phyloP scores from a whole-genome alignment of 192 early-diverging fungal genomes.

The Linnemannia schmuckeri region DNA sequence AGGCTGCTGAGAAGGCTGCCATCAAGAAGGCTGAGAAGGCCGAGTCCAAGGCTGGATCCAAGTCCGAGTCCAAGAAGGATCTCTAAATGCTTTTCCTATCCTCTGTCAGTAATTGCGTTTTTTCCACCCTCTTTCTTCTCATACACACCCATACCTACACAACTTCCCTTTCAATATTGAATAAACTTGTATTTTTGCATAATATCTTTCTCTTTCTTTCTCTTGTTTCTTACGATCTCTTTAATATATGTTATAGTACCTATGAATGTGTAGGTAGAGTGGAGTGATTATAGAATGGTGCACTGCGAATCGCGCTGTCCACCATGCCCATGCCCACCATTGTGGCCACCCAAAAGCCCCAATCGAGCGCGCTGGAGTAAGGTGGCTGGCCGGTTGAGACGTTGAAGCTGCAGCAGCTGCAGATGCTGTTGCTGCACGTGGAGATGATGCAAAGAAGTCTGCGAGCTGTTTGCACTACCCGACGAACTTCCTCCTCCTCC shows the following conservation, averaged over 20 bases:
- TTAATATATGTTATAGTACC: too few relatives aligned
- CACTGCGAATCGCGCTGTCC: slow-evolving; percentile 10
- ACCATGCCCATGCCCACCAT: neutral
- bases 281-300: neutral
- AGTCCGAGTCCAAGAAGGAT: slow-evolving; percentile 52
- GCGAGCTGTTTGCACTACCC: slow-evolving; percentile 16
- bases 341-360: slow-evolving; percentile 16
- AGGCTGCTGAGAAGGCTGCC: slow-evolving; percentile 65
- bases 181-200: slow-evolving; percentile 11
- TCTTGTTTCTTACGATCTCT: neutral
- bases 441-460: slow-evolving; percentile 41
- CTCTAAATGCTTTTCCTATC: slow-evolving; percentile 12
- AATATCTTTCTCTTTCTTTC: neutral
- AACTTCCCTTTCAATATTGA: neutral
- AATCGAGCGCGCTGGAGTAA: slow-evolving; percentile 32
- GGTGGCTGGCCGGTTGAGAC: slow-evolving; percentile 1
- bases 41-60: slow-evolving; percentile 40
- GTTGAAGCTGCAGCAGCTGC: slow-evolving; percentile 32
- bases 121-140: neutral
- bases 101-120: neutral
- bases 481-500: neutral
- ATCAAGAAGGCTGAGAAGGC: slow-evolving; percentile 71
- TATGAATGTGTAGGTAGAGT: neutral
- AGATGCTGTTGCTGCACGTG: slow-evolving; percentile 46
- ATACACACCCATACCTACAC: neutral